Conservation (phyloP, 169 alveolate species). For the Eimeria praecox region DNA sequence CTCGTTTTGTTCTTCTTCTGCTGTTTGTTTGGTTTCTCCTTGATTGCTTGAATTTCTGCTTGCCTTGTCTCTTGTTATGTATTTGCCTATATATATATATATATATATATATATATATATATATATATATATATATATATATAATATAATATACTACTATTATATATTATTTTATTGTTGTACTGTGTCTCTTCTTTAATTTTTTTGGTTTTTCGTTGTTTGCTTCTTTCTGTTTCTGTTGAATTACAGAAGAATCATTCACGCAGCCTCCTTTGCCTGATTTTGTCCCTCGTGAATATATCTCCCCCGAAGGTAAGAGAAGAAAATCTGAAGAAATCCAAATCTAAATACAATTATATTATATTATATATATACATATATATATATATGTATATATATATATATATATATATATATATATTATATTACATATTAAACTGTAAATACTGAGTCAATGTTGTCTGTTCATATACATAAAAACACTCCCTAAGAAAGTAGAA, state of each 20-base stretch:
- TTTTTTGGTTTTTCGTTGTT: neutral
- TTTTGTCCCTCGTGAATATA: neutral
- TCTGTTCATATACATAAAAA: too few species aligned
- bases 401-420: too few species aligned
- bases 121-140: neutral
- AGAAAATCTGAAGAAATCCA: neutral
- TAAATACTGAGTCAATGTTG: too few species aligned
- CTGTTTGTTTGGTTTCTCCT: too few species aligned
- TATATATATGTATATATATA: neutral
- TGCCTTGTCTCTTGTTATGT: too few species aligned
- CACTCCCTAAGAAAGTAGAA: too few species aligned
- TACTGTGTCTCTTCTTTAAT: neutral
- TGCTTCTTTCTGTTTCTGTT: neutral
- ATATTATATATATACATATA: neutral
- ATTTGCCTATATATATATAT: neutral
- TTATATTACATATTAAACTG: too few species aligned
- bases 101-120: too few species aligned
- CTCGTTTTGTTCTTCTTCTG: too few species aligned
- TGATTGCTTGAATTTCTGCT: too few species aligned
- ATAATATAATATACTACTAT: too few species aligned
- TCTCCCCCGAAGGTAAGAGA: neutral
- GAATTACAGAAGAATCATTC: neutral
- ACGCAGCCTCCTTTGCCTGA: conserved; percentile 29
- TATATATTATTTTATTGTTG: neutral
- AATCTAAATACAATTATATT: neutral